Percentiles rank a stretch among this genome's conserved stretches.
Evolutionary conservation across 176 grass and related monocot genomes (phyloP).

Genomic region (Triticum aestivum): DNA sequence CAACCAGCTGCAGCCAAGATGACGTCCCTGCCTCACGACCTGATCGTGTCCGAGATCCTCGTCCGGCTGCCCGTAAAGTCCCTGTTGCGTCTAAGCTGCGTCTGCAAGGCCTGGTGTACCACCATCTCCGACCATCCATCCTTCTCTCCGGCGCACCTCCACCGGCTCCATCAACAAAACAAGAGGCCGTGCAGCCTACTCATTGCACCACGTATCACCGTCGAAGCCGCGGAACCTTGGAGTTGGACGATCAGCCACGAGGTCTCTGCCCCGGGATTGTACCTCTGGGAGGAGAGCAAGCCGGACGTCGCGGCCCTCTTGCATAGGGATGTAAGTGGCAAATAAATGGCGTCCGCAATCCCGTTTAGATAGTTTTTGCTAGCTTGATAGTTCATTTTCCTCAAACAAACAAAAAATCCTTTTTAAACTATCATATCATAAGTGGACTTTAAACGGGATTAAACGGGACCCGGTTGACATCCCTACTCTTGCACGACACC

Average conservation of each 20-base stretch:
- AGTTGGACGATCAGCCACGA: too few species aligned
- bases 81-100: not conserved
- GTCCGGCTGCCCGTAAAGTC: not conserved
- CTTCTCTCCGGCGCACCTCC: not conserved
- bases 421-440: too few species aligned
- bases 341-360: too few species aligned
- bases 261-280: not conserved
- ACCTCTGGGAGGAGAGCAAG: not conserved
- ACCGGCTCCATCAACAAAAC: not conserved
- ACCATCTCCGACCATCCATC: not conserved
- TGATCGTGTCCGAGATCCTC: slow-evolving; percentile 4
- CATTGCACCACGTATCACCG: not conserved
- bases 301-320: too few species aligned
- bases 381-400: too few species aligned
- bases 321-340: too few species aligned
- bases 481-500: not conserved
- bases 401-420: too few species aligned
- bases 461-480: too few species aligned
- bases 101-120: slow-evolving; percentile 1
- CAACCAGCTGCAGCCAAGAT: too few species aligned
- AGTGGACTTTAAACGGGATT: too few species aligned
- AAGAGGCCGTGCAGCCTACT: not conserved
- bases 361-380: too few species aligned
- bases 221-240: not conserved
- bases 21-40: not conserved